These are phyloP conservation scores for Calonectria leucothoes DNA, from an alignment of 2,329 filamentous ascomycete genomes.

Conservation along the genomic window DNA sequence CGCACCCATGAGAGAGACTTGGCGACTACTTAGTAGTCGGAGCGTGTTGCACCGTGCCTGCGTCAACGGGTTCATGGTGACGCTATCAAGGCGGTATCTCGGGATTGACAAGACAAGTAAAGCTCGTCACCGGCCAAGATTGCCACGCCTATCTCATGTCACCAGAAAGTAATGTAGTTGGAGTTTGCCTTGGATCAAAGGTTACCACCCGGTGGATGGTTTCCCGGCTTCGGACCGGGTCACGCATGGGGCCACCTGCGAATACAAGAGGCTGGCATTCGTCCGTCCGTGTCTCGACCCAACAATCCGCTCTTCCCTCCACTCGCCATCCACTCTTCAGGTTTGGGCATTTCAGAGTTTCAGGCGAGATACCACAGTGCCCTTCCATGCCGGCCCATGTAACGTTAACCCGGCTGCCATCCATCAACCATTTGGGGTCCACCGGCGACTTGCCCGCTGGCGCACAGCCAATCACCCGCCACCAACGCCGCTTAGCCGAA, in stretches of 20 bases:
- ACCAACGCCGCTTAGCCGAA: slow-evolving; percentile 27
- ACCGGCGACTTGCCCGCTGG: background rate
- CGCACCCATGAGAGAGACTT: background rate
- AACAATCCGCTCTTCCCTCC: slow-evolving; percentile 12
- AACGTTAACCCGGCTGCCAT: slow-evolving; percentile 41
- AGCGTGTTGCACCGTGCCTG: slow-evolving; percentile 7
- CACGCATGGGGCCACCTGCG: slow-evolving; percentile 9
- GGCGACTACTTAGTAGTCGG: slow-evolving; percentile 15
- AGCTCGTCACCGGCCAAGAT: slow-evolving; percentile 30
- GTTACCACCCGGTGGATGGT: slow-evolving; percentile 1
- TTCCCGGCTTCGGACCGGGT: background rate
- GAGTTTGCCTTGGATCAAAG: slow-evolving; percentile 24
- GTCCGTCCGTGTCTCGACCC: slow-evolving; percentile 16
- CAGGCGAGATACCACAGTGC: slow-evolving; percentile 9
- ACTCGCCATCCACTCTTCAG: background rate
- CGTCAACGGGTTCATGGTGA: slow-evolving; percentile 27
- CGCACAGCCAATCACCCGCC: slow-evolving; percentile 33
- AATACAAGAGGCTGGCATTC: slow-evolving; percentile 28
- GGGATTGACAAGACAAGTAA: slow-evolving; percentile 23
- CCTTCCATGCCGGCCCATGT: slow-evolving; percentile 34
- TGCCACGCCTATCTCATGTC: slow-evolving; percentile 26
- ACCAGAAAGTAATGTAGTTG: slow-evolving; percentile 20
- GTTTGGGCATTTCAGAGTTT: slow-evolving; percentile 6
- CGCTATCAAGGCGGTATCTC: slow-evolving; percentile 34
- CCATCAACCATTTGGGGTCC: slow-evolving; percentile 31